Evolutionary conservation across 1,139 yeast species (phyloP).

Genomic region (Pichia sp.): DNA sequence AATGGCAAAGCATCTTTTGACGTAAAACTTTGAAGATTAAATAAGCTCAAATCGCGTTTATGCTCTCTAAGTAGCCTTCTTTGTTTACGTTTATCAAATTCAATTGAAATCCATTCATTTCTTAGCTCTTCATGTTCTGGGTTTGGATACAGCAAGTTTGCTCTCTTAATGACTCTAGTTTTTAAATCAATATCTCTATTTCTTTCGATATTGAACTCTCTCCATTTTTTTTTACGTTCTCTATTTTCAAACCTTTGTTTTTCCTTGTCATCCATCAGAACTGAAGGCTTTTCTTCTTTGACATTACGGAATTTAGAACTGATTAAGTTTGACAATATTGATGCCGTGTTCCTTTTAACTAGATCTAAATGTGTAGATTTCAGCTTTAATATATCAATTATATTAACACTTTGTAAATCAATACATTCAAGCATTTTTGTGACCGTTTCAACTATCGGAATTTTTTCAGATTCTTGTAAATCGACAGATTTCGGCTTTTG

Average conservation of each 20-base stretch:
- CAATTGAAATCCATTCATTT: conserved; percentile 69
- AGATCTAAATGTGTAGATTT: conserved; percentile 16
- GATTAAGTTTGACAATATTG: conserved; percentile 17
- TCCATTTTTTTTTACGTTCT: conserved; percentile 86
- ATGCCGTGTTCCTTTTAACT: conserved; percentile 16
- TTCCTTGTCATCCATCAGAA: conserved; percentile 38
- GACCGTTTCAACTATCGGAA: conserved; percentile 5
- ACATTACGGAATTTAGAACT: conserved; percentile 5
- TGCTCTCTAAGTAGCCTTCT: conserved; percentile 45
- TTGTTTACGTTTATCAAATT: conserved; percentile 58
- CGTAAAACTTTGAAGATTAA: conserved; percentile 10
- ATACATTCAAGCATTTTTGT: conserved; percentile 8
- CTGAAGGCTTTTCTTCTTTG: conserved; percentile 4
- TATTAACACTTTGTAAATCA: conserved; percentile 14
- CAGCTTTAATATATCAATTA: conserved; percentile 14
- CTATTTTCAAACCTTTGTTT: conserved; percentile 64
- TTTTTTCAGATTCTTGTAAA: conserved; percentile 1
- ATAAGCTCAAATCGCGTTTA: conserved; percentile 26
- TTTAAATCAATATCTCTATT: conserved; percentile 85
- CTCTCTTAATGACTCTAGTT: conserved; percentile 68
- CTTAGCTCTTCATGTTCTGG: conserved; percentile 49
- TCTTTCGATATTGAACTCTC: conserved; percentile 72
- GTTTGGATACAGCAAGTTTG: conserved; percentile 60
- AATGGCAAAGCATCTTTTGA: conserved; percentile 13
- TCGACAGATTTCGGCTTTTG: neutral